A percentile compares a stretch with the other conserved stretches of the same genome.
Conservation (phyloP, 805 yeast genomes). For the Metschnikowia peoriensis region DNA sequence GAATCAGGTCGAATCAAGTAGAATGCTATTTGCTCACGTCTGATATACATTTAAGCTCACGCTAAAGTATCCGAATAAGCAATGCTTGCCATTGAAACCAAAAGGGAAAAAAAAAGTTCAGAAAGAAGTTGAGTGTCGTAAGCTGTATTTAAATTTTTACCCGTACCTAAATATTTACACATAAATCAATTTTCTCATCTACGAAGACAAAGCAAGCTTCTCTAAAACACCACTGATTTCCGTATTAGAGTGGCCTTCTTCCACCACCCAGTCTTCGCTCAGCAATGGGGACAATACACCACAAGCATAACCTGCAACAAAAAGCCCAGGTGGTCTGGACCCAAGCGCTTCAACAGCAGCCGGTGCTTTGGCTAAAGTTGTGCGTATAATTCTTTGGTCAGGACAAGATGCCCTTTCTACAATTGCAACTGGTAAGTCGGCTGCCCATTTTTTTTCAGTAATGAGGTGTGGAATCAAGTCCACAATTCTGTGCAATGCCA, state of each 20-base stretch:
- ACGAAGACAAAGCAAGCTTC: slow-evolving; percentile 7
- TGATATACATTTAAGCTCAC: no score
- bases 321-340: slow-evolving; percentile 88
- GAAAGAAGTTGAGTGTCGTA: no score
- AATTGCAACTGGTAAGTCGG: slow-evolving; percentile 72
- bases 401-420: slow-evolving; percentile 92
- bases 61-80: no score
- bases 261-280: slow-evolving; percentile 42
- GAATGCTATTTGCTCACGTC: no score
- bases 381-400: slow-evolving; percentile 82
- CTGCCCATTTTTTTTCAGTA: slow-evolving; percentile 59
- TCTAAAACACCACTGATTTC: slow-evolving; percentile 15
- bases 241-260: slow-evolving; percentile 38
- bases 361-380: slow-evolving; percentile 63
- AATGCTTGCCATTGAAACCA: no score
- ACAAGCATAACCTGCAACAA: slow-evolving; percentile 81
- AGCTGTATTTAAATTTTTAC: no score
- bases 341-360: slow-evolving; percentile 76
- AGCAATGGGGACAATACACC: slow-evolving; percentile 38
- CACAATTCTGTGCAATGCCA: slow-evolving; percentile 80
- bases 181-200: not conserved
- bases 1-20: no score
- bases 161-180: no score
- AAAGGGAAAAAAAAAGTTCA: no score
- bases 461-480: slow-evolving; percentile 50